Base-by-base conservation (phyloP, 2,329 filamentous ascomycete species). In the Aspergillus thermomutatus region DNA sequence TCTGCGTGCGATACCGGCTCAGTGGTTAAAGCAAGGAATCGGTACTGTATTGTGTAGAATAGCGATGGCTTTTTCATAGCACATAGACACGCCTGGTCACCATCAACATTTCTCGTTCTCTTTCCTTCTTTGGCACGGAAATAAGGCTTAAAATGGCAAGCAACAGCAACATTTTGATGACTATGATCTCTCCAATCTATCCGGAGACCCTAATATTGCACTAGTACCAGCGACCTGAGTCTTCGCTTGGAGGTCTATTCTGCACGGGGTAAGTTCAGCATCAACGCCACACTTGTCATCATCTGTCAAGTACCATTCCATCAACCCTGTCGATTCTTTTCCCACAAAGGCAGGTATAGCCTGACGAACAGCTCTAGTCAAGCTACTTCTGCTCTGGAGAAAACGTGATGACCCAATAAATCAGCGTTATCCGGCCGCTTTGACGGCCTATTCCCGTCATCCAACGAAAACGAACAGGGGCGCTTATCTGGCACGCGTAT, bases 11-110 rank as follows among this genome's bases (percentile, higher is more conserved):
- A n/a, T 54, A 46, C 53, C 50, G 50, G 49, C 56, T 60, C 50
- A 57, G 60, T 60, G 48, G 47, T 55, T 47, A 49, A 50, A 48
- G 48, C 17, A 56, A 46, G 55, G 51, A 58, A 57, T 54, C 59
- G 60, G 60, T 60, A 57, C 50, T 70, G 62, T 62, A 62, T 49
- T 63, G 61, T 72, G 70, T 75, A 74, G 72, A 74, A 70, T 74
- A 74, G 62, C 62, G 66, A 67, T 67, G 64, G 66, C 60, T 68
- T 68, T 67, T 64, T 62, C 65, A 69, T 70, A 68, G 68, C 70
- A 70, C 66, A 72, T 74, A 74, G 68, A 74, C 61, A 61, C 62
- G 62, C 50, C 54, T 50, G 43, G 43, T 46, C 23, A 26, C 27
- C 28, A 47, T 49, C 31, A 43, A 27, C 34, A 26, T 50, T 27